Conservation (phyloP, 495 filamentous ascomycete species). For the Tuber aestivum region DNA sequence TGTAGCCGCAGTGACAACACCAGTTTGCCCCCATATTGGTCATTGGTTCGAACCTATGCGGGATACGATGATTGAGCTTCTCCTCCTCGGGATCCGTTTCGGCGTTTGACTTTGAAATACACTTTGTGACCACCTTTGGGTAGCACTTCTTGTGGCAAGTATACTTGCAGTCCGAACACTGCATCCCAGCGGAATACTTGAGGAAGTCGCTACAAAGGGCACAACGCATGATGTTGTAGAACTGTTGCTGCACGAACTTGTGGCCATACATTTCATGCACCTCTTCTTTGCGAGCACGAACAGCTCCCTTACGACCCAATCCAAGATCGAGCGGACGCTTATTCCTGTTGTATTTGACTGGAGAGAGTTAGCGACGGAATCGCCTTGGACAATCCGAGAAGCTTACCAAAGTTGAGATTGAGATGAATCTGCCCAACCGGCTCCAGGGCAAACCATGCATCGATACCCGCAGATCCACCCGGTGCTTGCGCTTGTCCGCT, state of each 20-base stretch:
- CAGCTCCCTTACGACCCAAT: slow-evolving; percentile 88
- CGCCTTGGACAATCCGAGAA: slow-evolving; percentile 8
- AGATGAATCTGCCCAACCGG: slow-evolving; percentile 84
- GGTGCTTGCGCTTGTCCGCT: slow-evolving; percentile 27
- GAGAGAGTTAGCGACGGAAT: slow-evolving; percentile 43
- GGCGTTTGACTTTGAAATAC: slow-evolving; percentile 98
- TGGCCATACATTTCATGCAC: slow-evolving; percentile 97
- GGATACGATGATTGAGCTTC: slow-evolving; percentile 98
- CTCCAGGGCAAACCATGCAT: slow-evolving; percentile 95
- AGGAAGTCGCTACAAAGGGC: slow-evolving; percentile 96
- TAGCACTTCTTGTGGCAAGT: slow-evolving; percentile 98
- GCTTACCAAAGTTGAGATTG: slow-evolving; percentile 77
- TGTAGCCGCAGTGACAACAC: slow-evolving; percentile 98
- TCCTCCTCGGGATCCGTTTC: slow-evolving; percentile 97
- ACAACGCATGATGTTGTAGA: slow-evolving; percentile 99
- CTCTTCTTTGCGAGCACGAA: slow-evolving; percentile 94
- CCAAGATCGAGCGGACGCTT: slow-evolving; percentile 74
- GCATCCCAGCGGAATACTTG: slow-evolving; percentile 97
- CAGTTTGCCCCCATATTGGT: slow-evolving; percentile 97
- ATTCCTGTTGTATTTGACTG: slow-evolving; percentile 63
- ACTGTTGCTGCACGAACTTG: slow-evolving; percentile 95
- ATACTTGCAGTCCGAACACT: slow-evolving; percentile 99
- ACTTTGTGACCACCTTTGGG: slow-evolving; percentile 95
- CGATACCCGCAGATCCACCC: slow-evolving; percentile 50
- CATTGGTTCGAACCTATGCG: slow-evolving; percentile 89